Conservation (phyloP, 140 eudicot species). For the Cichorium intybus region DNA sequence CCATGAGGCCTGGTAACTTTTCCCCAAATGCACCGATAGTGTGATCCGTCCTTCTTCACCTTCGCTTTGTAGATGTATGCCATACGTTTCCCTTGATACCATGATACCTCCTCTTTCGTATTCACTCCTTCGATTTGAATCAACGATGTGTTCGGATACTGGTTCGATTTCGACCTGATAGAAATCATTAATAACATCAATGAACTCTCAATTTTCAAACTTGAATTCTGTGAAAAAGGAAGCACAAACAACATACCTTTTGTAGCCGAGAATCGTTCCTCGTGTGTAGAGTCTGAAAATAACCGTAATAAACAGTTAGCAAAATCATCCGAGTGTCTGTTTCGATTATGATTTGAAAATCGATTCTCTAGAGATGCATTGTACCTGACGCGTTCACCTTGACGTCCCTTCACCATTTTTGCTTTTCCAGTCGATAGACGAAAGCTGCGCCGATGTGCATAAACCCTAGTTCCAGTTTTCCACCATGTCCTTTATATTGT, state of each 20-base stretch:
- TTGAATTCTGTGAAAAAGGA: not conserved
- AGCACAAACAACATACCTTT: slow-evolving; percentile 22
- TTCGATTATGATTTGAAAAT: not conserved
- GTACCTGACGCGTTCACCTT: slow-evolving; percentile 40
- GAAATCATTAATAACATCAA: not conserved
- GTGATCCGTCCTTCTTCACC: slow-evolving; percentile 62
- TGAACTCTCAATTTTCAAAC: not conserved
- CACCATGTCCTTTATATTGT: not conserved
- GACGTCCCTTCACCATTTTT: slow-evolving; percentile 45
- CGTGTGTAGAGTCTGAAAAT: slow-evolving; percentile 39
- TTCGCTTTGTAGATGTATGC: slow-evolving; percentile 74
- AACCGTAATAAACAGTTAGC: not conserved
- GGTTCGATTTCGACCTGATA: slow-evolving; percentile 66
- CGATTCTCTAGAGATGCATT: not conserved
- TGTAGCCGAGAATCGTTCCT: slow-evolving; percentile 47
- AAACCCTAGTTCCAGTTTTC: slow-evolving; percentile 8
- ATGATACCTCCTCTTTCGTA: slow-evolving; percentile 63
- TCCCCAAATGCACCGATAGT: slow-evolving; percentile 63
- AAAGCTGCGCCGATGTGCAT: slow-evolving; percentile 16
- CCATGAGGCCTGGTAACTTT: slow-evolving; percentile 56
- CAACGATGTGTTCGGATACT: slow-evolving; percentile 74
- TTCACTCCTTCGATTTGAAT: slow-evolving; percentile 67
- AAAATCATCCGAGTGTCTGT: not conserved
- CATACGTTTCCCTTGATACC: slow-evolving; percentile 67
- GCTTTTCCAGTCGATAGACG: not conserved